Conservation (phyloP, 208 protist species). For the Phytomonas sp. region DNA sequence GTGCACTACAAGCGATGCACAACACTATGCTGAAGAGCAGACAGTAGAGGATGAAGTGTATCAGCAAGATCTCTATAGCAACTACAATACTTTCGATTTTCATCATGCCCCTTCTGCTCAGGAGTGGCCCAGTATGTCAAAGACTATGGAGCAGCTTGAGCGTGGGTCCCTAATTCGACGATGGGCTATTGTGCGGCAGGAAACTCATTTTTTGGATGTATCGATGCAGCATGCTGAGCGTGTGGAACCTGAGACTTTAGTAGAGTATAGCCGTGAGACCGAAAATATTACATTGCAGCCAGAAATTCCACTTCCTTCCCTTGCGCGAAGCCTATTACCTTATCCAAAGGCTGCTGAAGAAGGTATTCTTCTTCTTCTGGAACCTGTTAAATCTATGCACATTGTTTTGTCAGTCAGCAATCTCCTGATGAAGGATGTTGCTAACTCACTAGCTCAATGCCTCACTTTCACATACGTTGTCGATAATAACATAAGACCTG, state of each 20-base stretch:
- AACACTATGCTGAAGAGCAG: not conserved
- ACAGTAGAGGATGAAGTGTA: not conserved
- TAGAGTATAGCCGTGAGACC: slow-evolving; percentile 65
- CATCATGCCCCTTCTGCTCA: not conserved
- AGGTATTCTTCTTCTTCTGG: not conserved
- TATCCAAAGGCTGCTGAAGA: not conserved
- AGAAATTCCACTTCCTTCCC: slow-evolving; percentile 24
- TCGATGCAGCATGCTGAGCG: slow-evolving; percentile 63
- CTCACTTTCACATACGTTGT: not conserved
- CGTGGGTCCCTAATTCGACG: slow-evolving; percentile 38
- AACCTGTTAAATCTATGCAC: not conserved
- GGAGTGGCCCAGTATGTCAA: not conserved
- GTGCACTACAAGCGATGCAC: not conserved
- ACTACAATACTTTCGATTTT: not conserved
- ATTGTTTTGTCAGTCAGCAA: not conserved
- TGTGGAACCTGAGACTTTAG: slow-evolving; percentile 43
- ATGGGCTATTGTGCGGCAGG: slow-evolving; percentile 49
- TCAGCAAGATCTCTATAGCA: not conserved
- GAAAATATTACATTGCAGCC: slow-evolving; percentile 51
- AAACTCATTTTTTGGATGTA: slow-evolving; percentile 67
- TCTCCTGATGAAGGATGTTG: slow-evolving; percentile 12
- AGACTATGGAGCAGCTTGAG: slow-evolving; percentile 31
- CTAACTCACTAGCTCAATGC: slow-evolving; percentile 8
- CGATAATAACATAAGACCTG: not conserved
- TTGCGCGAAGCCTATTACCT: slow-evolving; percentile 19